Evolutionary conservation across 495 filamentous ascomycete species (phyloP).

Genomic region (Xylaria palmicola): DNA sequence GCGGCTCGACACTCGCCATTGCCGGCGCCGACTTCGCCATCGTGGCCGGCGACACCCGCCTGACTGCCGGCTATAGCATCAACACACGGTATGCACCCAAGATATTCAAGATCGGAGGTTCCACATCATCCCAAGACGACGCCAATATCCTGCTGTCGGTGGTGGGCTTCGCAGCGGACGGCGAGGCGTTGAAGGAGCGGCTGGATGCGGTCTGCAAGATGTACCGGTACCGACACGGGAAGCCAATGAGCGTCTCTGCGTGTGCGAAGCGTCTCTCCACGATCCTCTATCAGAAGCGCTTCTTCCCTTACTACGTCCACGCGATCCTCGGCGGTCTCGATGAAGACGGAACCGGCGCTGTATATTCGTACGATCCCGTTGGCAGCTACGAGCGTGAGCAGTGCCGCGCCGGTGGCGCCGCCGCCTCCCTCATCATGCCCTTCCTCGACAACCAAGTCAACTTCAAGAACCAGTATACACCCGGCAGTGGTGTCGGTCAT

Average conservation of each 20-base stretch:
- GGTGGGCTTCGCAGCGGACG: conserved; percentile 94
- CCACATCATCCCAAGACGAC: conserved; percentile 77
- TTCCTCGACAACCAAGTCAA: conserved; percentile 99
- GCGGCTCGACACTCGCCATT: conserved; percentile 94
- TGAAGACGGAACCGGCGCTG: conserved; percentile 88
- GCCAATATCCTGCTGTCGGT: conserved; percentile 86
- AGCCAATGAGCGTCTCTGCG: conserved; percentile 86
- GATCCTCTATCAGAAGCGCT: conserved; percentile 93
- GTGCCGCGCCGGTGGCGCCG: conserved; percentile 93
- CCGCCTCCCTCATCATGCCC: conserved; percentile 95
- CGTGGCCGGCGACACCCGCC: conserved; percentile 93
- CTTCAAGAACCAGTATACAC: conserved; percentile 97
- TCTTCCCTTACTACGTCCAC: conserved; percentile 96
- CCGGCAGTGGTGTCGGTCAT: conserved; percentile 82
- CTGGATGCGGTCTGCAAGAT: conserved; percentile 91
- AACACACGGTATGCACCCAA: conserved; percentile 92
- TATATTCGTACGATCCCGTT: conserved; percentile 97
- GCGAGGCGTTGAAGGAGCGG: conserved; percentile 82
- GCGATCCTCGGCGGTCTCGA: conserved; percentile 92
- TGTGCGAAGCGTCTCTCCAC: conserved; percentile 91
- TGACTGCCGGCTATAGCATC: conserved; percentile 96
- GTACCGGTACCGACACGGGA: conserved; percentile 94
- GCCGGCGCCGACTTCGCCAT: conserved; percentile 90
- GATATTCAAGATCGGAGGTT: conserved; percentile 93
- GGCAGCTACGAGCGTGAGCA: conserved; percentile 95